Evolutionary conservation across 2,329 filamentous ascomycete genomes (phyloP).

Genomic region (Davidsoniella eucalypti): DNA sequence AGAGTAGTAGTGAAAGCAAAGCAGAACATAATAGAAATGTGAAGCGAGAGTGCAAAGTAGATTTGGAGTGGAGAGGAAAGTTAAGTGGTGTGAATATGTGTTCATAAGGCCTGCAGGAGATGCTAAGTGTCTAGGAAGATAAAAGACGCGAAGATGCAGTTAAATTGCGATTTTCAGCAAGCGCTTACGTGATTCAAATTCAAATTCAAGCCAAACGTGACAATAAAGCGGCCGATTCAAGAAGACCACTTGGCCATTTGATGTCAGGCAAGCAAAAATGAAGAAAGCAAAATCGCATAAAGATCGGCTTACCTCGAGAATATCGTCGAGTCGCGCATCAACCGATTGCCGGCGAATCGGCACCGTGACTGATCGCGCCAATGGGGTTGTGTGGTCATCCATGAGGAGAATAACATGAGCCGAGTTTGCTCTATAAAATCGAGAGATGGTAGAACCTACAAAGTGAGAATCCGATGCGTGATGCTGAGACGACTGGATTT

Average conservation of each 20-base stretch:
- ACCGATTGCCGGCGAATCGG: conserved; percentile 1
- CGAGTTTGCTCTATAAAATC: neutral
- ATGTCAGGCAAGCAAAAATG: neutral
- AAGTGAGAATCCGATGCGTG: no score
- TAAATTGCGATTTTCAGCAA: no score
- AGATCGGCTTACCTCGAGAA: conserved; percentile 5
- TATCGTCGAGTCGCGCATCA: conserved; percentile 9
- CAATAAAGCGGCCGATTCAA: no score
- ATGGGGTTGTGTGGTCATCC: neutral
- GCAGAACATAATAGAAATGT: no score
- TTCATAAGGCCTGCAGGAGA: no score
- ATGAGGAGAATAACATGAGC: neutral
- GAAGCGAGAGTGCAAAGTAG: no score
- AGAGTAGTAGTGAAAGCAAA: neutral
- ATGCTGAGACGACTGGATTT: neutral
- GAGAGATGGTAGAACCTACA: no score
- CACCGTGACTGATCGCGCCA: neutral
- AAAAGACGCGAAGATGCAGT: no score
- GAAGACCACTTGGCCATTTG: no score
- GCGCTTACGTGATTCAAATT: no score
- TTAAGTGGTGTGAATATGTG: neutral
- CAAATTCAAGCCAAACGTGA: no score
- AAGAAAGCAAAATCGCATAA: neutral
- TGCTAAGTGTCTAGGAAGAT: no score
- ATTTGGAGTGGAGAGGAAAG: neutral